Evolutionary conservation across 2,329 filamentous ascomycete species (phyloP), one percentile per base, ranked within the genome.

Genomic region (Tolypocladium pustulatum): DNA sequence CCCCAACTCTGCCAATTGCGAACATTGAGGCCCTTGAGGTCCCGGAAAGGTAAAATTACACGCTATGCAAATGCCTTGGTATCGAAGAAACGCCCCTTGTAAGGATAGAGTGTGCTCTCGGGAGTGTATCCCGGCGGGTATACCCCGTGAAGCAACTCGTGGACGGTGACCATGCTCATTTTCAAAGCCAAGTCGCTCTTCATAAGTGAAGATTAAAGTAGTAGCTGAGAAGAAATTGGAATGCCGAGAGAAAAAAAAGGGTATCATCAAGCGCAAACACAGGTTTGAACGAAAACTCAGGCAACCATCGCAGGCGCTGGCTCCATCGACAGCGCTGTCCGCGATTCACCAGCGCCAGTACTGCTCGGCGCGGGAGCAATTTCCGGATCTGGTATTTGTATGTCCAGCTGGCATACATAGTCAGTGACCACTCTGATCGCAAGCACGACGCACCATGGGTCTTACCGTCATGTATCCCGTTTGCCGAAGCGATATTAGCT

Each of bases 391-490:
- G 88, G 86, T 59, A 92, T 89, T 73, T 91, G 88, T 55, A 92
- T 90, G 65, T 92, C 89, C 65, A 92, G 80, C 87, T 90, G 13
- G n/a, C 25, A 56, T 22, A 34, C n/a, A 40, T 20, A 41, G 60
- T 65, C 55, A 66, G 63, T 30, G 37, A 59, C n/a, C 27, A 37
- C 2, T 3, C 12, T 1, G 32, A 4, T 6, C 7, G 30, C 30
- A 25, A 32, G 4, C 27, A 9, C 25, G 36, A 13, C 12, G 32
- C n/a, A 6, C 54, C 8, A 25, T 32, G 1, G 22, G 32, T 56
- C 85, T 75, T 74, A 89, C 87, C 64, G 81, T 91, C 85, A 96
- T 87, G 72, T 96, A 97, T 1, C 90, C 93, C 43, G 92, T 96
- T 67, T 86, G 82, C 66, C 91, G 82, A 64, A 96, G 74, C 43